These are phyloP conservation scores for Candida koratica DNA, from an alignment of 805 yeast species.

Conservation along the genomic window DNA sequence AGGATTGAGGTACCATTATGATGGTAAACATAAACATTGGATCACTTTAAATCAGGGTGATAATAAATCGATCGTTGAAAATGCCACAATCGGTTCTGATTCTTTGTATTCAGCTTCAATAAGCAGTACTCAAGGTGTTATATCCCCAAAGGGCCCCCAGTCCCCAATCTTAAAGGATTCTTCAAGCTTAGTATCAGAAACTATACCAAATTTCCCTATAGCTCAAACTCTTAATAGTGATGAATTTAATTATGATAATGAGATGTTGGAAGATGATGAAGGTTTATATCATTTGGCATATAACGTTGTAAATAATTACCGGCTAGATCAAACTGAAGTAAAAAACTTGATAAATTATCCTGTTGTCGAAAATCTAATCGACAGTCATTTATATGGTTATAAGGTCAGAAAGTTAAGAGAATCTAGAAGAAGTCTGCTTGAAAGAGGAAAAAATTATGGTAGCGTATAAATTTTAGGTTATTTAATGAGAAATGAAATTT, in stretches of 20 bases:
- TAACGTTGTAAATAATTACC: constrained; percentile 28
- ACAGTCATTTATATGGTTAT: constrained; percentile 39
- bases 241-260: constrained; percentile 29
- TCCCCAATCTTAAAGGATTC: constrained; percentile 1
- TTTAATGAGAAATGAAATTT: constrained; percentile 8
- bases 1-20: constrained; percentile 76
- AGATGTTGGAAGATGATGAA: constrained; percentile 39
- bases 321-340: constrained; percentile 31
- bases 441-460: constrained; percentile 21
- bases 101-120: constrained; percentile 18
- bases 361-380: constrained; percentile 39
- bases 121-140: constrained; percentile 28
- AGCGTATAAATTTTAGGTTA: too few relatives aligned
- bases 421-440: constrained; percentile 11
- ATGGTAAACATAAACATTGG: constrained; percentile 86
- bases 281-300: constrained; percentile 29
- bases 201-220: constrained; percentile 13
- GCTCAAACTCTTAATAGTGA: constrained; percentile 22
- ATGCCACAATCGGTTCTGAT: constrained; percentile 14
- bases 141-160: not conserved
- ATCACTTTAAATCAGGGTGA: constrained; percentile 27
- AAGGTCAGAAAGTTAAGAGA: constrained; percentile 36
- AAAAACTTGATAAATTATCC: constrained; percentile 39
- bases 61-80: constrained; percentile 12
- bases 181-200: constrained; percentile 1